phyloP scores from a whole-genome alignment of 1,284 basidiomycete genomes.

The Amylostereum areolatum region DNA sequence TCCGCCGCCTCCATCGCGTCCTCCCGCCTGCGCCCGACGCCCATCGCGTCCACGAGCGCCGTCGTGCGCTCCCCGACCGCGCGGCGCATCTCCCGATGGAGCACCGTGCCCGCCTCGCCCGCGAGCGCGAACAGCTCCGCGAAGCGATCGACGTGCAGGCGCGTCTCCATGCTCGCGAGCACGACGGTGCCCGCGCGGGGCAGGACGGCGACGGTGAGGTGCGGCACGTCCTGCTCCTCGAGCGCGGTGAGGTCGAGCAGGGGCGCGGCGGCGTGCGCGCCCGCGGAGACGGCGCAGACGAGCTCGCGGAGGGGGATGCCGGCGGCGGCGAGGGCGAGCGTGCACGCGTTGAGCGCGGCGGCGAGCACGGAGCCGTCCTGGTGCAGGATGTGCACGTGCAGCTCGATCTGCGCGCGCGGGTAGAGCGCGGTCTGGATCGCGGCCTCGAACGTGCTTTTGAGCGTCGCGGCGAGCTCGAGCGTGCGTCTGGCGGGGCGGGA shows the following conservation, averaged over 20 bases:
- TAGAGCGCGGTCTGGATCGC: slow-evolving; percentile 89
- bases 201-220: slow-evolving; percentile 84
- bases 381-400: slow-evolving; percentile 88
- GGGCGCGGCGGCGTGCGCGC: slow-evolving; percentile 71
- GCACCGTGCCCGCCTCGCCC: slow-evolving; percentile 69
- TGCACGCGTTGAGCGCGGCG: slow-evolving; percentile 91
- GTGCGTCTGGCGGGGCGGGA: slow-evolving; percentile 56
- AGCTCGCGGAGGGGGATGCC: slow-evolving; percentile 92
- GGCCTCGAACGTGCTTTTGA: slow-evolving; percentile 94
- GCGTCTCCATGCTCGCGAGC: slow-evolving; percentile 88
- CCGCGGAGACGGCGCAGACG: slow-evolving; percentile 80
- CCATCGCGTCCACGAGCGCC: slow-evolving; percentile 47
- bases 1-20: slow-evolving; percentile 14
- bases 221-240: slow-evolving; percentile 89
- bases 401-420: slow-evolving; percentile 91
- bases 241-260: slow-evolving; percentile 83
- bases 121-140: slow-evolving; percentile 83
- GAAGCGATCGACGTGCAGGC: slow-evolving; percentile 90
- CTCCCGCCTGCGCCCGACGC: slow-evolving; percentile 21
- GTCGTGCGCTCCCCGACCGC: slow-evolving; percentile 67
- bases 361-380: slow-evolving; percentile 94
- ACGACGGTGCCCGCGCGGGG: slow-evolving; percentile 81
- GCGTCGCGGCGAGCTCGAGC: slow-evolving; percentile 79
- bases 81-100: slow-evolving; percentile 90
- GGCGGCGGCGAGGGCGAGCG: slow-evolving; percentile 84